These are phyloP conservation scores for Bipolaris sorokiniana DNA, from an alignment of 2,329 filamentous ascomycete species.

Conservation along the genomic window DNA sequence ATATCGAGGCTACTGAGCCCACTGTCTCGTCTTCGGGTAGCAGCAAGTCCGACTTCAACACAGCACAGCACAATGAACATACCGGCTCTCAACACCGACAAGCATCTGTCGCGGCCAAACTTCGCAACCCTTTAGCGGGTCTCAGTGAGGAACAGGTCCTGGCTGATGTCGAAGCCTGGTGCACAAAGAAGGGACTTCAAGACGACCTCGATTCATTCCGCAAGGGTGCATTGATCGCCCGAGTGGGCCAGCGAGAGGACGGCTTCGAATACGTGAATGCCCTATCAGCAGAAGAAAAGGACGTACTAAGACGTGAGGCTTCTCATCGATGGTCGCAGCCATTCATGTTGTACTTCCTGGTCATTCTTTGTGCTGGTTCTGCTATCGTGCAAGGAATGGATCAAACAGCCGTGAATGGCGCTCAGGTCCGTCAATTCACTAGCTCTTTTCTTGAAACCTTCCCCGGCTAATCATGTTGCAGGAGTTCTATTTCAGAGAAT, in stretches of 20 bases:
- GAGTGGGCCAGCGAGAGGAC: conserved; percentile 54
- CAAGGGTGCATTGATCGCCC: conserved; percentile 59
- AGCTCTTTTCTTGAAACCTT: not conserved
- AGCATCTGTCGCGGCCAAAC: conserved; percentile 37
- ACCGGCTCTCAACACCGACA: conserved; percentile 22
- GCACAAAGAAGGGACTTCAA: conserved; percentile 55
- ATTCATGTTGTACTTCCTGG: conserved; percentile 67
- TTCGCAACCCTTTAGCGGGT: conserved; percentile 62
- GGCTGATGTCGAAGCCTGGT: conserved; percentile 62
- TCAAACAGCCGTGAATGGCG: conserved; percentile 44
- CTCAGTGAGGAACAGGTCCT: conserved; percentile 61
- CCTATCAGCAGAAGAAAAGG: conserved; percentile 62
- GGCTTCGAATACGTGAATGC: conserved; percentile 57
- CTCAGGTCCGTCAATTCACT: conserved; percentile 24
- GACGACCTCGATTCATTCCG: conserved; percentile 58
- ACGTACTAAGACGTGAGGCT: conserved; percentile 65
- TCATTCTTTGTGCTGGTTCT: conserved; percentile 69
- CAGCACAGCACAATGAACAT: conserved; percentile 30
- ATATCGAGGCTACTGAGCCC: conserved; percentile 38
- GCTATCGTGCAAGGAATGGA: conserved; percentile 69
- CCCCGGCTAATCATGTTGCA: conserved; percentile 7
- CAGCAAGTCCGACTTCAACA: conserved; percentile 32
- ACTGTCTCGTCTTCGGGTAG: conserved; percentile 28
- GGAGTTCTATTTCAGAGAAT: conserved; percentile 41
- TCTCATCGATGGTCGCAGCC: conserved; percentile 74